A percentile compares a stretch with the other conserved stretches of the same genome.
Conservation (phyloP, 108 stramenopile genomes). For the Cyclotella cryptica region DNA sequence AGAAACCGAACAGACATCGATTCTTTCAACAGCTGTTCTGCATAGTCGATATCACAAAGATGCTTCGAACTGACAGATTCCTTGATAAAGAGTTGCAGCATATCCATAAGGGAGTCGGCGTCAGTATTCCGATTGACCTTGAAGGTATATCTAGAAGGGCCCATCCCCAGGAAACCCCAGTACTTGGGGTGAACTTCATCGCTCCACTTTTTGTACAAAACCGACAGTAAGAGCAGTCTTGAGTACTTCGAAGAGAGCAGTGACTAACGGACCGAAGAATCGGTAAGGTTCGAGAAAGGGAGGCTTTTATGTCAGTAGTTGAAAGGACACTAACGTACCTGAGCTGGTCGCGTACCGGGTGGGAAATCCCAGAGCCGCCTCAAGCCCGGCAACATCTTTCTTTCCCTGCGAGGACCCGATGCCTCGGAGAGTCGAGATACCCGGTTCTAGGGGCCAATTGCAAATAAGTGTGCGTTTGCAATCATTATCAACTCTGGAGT, state of each 20-base stretch:
- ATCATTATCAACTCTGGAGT: conserved; percentile 10
- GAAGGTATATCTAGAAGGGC: conserved; percentile 19
- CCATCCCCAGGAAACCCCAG: conserved; percentile 25
- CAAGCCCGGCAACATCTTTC: not conserved
- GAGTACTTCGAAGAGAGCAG: conserved; percentile 10
- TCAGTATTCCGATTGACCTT: conserved; percentile 1
- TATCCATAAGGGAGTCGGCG: not conserved
- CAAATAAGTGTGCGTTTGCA: conserved; percentile 18
- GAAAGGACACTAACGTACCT: not conserved
- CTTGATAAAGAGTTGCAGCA: not conserved
- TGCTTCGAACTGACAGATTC: not conserved
- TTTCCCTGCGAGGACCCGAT: not conserved
- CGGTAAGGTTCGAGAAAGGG: not conserved
- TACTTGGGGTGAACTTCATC: conserved; percentile 35
- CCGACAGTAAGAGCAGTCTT: conserved; percentile 14
- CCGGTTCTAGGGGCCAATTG: conserved; percentile 22
- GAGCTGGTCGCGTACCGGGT: not conserved
- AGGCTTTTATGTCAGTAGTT: not conserved
- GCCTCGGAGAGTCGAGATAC: not conserved
- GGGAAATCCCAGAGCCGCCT: conserved; percentile 3
- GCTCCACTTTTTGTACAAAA: conserved; percentile 26
- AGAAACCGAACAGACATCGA: conserved; percentile 16
- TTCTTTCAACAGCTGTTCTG: not conserved
- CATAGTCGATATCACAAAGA: conserved; percentile 7
- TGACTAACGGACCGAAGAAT: conserved; percentile 11